phyloP scores from a whole-genome alignment of 805 yeast species.

The Lipomyces yamadae region DNA sequence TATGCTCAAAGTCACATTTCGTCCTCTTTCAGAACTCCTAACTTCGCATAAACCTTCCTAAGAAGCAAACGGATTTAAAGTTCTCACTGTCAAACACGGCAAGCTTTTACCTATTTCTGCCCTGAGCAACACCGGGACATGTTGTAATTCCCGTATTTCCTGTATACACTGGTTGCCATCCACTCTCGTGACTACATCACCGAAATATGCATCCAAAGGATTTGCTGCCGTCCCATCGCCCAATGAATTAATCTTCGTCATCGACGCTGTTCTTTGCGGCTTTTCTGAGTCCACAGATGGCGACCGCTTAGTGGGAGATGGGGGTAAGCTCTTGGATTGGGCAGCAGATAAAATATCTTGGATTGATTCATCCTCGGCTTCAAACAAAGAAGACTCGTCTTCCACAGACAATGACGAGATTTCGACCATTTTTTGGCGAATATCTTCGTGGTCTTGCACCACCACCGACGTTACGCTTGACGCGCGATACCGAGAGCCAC shows the following conservation, averaged over 20 bases:
- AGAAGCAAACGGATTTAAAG: slow-evolving; percentile 76
- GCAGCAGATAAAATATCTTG: not conserved
- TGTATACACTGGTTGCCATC: slow-evolving; percentile 64
- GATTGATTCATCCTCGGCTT: slow-evolving; percentile 16
- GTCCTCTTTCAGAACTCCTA: not conserved
- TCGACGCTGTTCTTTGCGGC: slow-evolving; percentile 41
- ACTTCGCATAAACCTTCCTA: slow-evolving; percentile 2
- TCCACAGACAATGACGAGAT: slow-evolving; percentile 23
- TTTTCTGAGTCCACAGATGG: slow-evolving; percentile 26
- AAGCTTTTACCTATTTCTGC: slow-evolving; percentile 95
- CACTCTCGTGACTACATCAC: slow-evolving; percentile 59
- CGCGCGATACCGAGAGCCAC: slow-evolving; percentile 77
- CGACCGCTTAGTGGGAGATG: slow-evolving; percentile 40
- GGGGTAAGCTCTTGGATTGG: slow-evolving; percentile 44
- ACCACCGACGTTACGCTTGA: slow-evolving; percentile 69
- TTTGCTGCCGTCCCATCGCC: slow-evolving; percentile 40
- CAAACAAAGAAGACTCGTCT: slow-evolving; percentile 18
- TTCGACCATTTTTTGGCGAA: slow-evolving; percentile 36
- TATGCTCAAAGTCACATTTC: not conserved
- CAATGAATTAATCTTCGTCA: slow-evolving; percentile 36
- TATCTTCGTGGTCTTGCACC: slow-evolving; percentile 51
- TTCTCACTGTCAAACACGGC: slow-evolving; percentile 91
- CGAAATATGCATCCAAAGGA: slow-evolving; percentile 62
- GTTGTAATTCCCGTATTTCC: slow-evolving; percentile 75
- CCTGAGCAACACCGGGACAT: slow-evolving; percentile 82